Base-by-base conservation (phyloP, 768 basidiomycete species). In the Serpula lacrymans region DNA sequence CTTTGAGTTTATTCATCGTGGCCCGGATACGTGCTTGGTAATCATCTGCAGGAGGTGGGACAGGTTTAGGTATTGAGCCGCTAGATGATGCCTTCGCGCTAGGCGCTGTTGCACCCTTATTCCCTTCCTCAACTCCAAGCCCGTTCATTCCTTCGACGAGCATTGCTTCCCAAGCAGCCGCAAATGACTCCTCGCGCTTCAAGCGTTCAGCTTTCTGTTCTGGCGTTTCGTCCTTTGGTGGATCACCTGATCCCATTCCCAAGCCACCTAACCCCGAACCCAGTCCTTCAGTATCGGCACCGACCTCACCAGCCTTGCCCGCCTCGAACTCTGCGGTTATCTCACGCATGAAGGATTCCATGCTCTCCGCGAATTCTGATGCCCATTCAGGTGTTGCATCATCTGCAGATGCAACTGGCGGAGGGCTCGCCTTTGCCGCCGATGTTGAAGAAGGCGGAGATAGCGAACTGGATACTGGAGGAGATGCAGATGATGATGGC, bases 1-100 rank as follows among this genome's bases (percentile, higher is more conserved):
- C 73, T 54, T 77, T 80, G 44, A 90, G 61, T 59, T 84, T 84
- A 28, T 81, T 74, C 78, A 88, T 80, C 5, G 90, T 77, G 51
- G 80, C 74, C 45, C 73, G 73, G 36, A 92, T 82, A 43, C 71
- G 77, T 9, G 74, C 71, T 62, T 88, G 86, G 62, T 89, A 93
- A 42, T 70, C 65, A 33, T 41, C 53, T 4, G 49, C 39, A 11
- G 40, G 36, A 1, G 46, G 14, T n/a, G 40, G 17, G 1, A 46
- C 27, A 22, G 33, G 32, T 20, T 41, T 42, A 31, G 26, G 18
- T 25, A n/a, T n/a, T n/a, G n/a, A n/a, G n/a, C n/a, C n/a, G n/a
- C n/a, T n/a, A n/a, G n/a, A n/a, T n/a, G n/a, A n/a, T n/a, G n/a
- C n/a, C n/a, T n/a, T n/a, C n/a, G n/a, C n/a, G n/a, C n/a, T n/a